phyloP scores from a whole-genome alignment of 2,329 filamentous ascomycete species.

The Fusarium poae region DNA sequence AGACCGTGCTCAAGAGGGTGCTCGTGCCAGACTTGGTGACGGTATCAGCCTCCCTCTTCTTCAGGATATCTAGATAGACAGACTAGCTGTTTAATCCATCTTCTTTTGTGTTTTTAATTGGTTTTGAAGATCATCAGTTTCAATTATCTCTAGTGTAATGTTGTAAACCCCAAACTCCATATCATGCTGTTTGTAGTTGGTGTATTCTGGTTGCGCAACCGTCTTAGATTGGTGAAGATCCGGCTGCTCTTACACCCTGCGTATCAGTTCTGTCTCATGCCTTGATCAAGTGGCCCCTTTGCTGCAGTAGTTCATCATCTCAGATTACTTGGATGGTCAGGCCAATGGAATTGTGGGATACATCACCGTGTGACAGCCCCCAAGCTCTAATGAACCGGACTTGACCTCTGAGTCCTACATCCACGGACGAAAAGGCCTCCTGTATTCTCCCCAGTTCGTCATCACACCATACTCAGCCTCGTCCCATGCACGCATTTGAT shows the following conservation, averaged over 20 bases:
- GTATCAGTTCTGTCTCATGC: neutral
- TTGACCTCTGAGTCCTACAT: neutral
- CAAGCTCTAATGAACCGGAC: neutral
- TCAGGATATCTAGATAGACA: neutral
- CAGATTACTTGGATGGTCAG: neutral
- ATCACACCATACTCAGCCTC: neutral
- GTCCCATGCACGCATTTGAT: neutral
- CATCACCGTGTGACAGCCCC: neutral
- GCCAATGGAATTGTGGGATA: too few relatives aligned
- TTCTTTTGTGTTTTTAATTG: neutral
- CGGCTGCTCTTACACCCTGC: neutral
- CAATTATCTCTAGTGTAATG: neutral
- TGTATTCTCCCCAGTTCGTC: neutral
- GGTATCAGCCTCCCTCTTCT: conserved; percentile 1
- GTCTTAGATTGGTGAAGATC: neutral
- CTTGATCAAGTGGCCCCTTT: neutral
- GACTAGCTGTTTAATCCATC: neutral
- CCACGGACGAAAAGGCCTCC: rapidly evolving
- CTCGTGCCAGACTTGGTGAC: neutral
- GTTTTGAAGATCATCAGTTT: too few relatives aligned
- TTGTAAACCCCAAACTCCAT: neutral
- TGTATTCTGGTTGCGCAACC: rapidly evolving
- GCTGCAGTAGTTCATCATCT: neutral
- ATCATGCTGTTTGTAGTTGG: rapidly evolving
- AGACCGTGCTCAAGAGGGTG: neutral